Evolutionary conservation across 129 eudicot species (phyloP).

Genomic region (Rutidosis leptorrhynchoides): DNA sequence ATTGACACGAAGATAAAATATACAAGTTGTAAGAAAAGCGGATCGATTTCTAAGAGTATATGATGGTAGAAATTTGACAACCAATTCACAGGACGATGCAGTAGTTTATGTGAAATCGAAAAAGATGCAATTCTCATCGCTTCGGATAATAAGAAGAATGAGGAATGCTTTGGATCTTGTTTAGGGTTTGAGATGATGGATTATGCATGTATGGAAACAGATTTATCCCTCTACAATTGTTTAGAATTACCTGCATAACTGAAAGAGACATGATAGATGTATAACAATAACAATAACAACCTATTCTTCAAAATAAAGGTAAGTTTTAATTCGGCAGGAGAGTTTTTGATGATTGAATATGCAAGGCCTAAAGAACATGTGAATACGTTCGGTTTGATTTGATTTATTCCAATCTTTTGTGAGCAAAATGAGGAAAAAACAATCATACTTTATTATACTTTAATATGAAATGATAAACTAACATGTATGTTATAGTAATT

Average conservation of each 20-base stretch:
- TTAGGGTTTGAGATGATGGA: neutral
- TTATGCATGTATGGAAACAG: constrained; percentile 2
- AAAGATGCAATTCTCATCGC: constrained; percentile 9
- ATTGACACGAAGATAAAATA: neutral
- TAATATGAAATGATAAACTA: neutral
- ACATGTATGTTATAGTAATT: neutral
- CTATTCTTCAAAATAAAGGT: constrained; percentile 3
- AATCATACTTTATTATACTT: too few relatives aligned
- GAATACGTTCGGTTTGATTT: neutral
- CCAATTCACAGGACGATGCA: neutral
- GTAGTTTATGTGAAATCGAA: neutral
- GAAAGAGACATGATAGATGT: neutral
- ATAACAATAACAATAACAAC: too few relatives aligned
- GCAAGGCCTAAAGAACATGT: neutral
- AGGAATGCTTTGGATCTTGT: neutral
- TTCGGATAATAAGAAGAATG: neutral
- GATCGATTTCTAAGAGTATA: constrained; percentile 12
- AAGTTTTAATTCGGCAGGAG: neutral
- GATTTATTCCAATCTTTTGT: neutral
- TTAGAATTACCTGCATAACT: neutral
- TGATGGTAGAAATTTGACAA: neutral
- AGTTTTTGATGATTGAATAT: neutral
- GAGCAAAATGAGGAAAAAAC: neutral
- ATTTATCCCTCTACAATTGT: neutral
- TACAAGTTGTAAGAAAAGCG: constrained; percentile 7